These are phyloP conservation scores for Podaxis mareebaensis DNA, from an alignment of 768 basidiomycete genomes.

Conservation along the genomic window DNA sequence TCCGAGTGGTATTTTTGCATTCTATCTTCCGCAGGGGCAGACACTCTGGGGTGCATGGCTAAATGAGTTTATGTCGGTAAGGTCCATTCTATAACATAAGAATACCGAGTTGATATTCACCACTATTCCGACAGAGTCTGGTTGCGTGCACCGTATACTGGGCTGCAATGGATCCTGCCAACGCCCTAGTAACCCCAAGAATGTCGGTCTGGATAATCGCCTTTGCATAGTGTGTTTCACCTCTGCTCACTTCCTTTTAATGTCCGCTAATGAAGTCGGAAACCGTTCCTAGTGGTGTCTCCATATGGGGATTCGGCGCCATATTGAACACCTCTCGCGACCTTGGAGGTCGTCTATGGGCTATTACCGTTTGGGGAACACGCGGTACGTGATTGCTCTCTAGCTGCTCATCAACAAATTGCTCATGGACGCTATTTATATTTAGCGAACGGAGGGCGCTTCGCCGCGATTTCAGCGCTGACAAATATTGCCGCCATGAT, in stretches of 20 bases:
- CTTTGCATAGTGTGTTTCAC: conserved; percentile 8
- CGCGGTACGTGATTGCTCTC: background rate
- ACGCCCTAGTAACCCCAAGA: conserved; percentile 9
- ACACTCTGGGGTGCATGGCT: conserved; percentile 11
- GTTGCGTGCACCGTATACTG: conserved; percentile 1
- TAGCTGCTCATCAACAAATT: background rate
- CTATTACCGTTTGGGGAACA: conserved; percentile 6
- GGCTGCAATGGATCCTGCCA: conserved; percentile 11
- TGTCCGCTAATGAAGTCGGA: background rate
- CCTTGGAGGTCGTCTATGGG: conserved; percentile 8
- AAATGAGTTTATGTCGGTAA: conserved; percentile 10
- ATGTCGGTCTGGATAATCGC: conserved; percentile 7
- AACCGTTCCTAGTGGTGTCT: conserved; percentile 3
- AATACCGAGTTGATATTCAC: background rate
- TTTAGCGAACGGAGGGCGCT: conserved; percentile 6
- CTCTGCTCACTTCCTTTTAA: background rate
- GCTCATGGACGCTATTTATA: background rate
- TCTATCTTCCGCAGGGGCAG: conserved; percentile 9
- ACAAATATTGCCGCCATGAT: conserved; percentile 3
- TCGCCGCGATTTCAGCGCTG: conserved; percentile 2
- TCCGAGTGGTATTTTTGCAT: conserved; percentile 12
- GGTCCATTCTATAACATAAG: background rate
- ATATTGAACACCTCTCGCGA: conserved; percentile 12
- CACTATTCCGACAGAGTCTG: background rate
- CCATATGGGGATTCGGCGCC: conserved; percentile 7